Conservation (phyloP, 2,329 filamentous ascomycete species). For the Claviceps maximensis region DNA sequence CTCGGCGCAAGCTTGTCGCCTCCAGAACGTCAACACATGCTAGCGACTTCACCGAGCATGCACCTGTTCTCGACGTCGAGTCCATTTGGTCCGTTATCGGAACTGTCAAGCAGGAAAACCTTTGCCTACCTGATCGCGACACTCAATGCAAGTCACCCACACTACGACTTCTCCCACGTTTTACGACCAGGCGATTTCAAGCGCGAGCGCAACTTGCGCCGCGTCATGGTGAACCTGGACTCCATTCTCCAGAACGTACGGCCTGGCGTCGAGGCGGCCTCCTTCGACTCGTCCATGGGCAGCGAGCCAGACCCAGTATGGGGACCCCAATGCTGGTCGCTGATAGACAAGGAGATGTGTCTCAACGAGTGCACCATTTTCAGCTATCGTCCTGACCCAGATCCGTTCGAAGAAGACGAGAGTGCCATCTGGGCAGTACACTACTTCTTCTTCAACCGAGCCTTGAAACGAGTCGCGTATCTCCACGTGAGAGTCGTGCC, state of each 20-base stretch:
- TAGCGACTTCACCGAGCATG: conserved; percentile 47
- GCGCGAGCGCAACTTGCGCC: conserved; percentile 64
- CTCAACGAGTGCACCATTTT: conserved; percentile 82
- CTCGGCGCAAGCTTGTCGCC: conserved; percentile 80
- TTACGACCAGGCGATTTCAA: conserved; percentile 82
- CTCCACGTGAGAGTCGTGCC: conserved; percentile 83
- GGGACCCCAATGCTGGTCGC: conserved; percentile 82
- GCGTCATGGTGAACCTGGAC: conserved; percentile 78
- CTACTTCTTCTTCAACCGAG: conserved; percentile 96
- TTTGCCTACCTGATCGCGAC: conserved; percentile 96
- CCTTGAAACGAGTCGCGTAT: conserved; percentile 84
- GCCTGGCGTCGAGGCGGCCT: conserved; percentile 41
- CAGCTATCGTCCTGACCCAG: conserved; percentile 76
- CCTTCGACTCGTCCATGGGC: conserved; percentile 27
- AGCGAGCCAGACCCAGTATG: conserved; percentile 50
- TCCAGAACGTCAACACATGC: conserved; percentile 59
- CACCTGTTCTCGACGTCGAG: conserved; percentile 63
- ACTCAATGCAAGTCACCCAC: conserved; percentile 75
- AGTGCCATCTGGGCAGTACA: conserved; percentile 90
- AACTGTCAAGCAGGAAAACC: conserved; percentile 76
- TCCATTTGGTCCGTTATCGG: conserved; percentile 81
- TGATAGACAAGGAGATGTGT: conserved; percentile 90
- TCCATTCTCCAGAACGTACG: conserved; percentile 77
- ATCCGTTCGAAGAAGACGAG: conserved; percentile 84
- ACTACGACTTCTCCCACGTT: conserved; percentile 95